Conservation (phyloP, 2,329 filamentous ascomycete species). For the Colletotrichum tofieldiae region DNA sequence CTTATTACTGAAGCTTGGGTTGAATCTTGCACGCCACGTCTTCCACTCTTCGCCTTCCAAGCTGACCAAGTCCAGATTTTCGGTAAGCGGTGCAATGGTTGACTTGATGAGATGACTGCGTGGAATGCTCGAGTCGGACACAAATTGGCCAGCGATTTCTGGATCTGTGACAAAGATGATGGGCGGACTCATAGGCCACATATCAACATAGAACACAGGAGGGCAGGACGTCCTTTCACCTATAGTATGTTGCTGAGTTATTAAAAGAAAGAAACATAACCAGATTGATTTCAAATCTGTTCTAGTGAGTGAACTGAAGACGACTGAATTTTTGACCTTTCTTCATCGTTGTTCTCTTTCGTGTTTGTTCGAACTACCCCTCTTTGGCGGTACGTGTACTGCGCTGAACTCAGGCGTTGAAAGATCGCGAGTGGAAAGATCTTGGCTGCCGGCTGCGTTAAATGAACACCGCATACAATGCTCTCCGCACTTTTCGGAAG, state of each 20-base stretch:
- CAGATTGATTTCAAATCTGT: no score
- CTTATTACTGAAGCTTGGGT: slow-evolving; percentile 55
- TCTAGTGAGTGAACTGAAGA: no score
- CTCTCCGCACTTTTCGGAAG: neutral
- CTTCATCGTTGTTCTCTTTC: neutral
- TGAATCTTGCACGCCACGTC: slow-evolving; percentile 53
- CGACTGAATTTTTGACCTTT: no score
- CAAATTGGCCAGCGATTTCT: slow-evolving; percentile 45
- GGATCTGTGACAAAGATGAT: slow-evolving; percentile 44
- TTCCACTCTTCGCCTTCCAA: slow-evolving; percentile 50
- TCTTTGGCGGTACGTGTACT: neutral
- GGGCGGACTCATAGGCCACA: slow-evolving; percentile 49
- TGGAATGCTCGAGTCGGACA: slow-evolving; percentile 43
- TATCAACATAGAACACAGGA: slow-evolving; percentile 49
- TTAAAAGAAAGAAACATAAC: no score
- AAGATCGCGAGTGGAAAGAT: neutral
- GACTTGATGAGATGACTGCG: slow-evolving; percentile 50
- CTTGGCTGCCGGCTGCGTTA: neutral
- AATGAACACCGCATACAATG: no score
- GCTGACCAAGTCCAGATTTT: slow-evolving; percentile 51
- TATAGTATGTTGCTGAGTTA: neutral
- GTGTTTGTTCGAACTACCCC: neutral
- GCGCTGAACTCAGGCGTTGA: neutral
- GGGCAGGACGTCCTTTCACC: slow-evolving; percentile 49
- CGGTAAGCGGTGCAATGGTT: slow-evolving; percentile 50